Evolutionary conservation across 75 land plant genomes (phyloP), one percentile per base, ranked within the genome.

Genomic region (Selaginella tamariscina): DNA sequence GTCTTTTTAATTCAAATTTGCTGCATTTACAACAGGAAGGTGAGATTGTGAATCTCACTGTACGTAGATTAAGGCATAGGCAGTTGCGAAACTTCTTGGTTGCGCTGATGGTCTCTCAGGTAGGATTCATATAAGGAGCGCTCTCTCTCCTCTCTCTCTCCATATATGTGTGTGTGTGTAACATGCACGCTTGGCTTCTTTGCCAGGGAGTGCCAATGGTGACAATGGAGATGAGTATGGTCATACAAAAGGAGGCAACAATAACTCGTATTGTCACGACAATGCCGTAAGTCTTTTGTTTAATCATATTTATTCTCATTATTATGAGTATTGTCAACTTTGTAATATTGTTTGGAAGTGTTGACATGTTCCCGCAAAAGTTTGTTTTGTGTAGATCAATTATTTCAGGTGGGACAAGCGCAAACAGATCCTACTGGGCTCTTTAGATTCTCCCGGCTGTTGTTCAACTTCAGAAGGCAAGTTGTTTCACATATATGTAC

Each of bases 241-340:
- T 20, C 98, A 93, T 65, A 93, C 98, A 1, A 93, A 93, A 83
- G 91, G 98, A 59, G 98, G 98, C 32, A 93, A 93, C 70, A 93
- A 93, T 74, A 93, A 93, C 65, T 80, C 96, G 28, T 93, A 93
- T 70, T 93, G 98, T 81, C 98, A 93, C 75, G 98, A 93, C 68
- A 89, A 83, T 68, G 64, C 81, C 74, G 91, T 89, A 70, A 72
- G 68, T 8, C 63, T 54, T 33, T 9, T 18, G 29, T 65, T 15
- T 2, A 5, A 13, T 65, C 30, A 15, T 65, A 15, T 27, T 33
- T 8, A 31, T 28, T 65, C 49, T 15, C 49, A 15, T n/a, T n/a
- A n/a, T n/a, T n/a, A n/a, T n/a, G n/a, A n/a, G n/a, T n/a, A n/a
- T n/a, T n/a, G n/a, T n/a, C 15, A 31, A 18, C 65, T 33, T 66